A percentile compares a stretch with the other conserved stretches of the same genome.
These are phyloP conservation scores for Antitrichia curtipendula DNA, from an alignment of 225 moss, liverwort and hornwort species.

Conservation along the genomic window DNA sequence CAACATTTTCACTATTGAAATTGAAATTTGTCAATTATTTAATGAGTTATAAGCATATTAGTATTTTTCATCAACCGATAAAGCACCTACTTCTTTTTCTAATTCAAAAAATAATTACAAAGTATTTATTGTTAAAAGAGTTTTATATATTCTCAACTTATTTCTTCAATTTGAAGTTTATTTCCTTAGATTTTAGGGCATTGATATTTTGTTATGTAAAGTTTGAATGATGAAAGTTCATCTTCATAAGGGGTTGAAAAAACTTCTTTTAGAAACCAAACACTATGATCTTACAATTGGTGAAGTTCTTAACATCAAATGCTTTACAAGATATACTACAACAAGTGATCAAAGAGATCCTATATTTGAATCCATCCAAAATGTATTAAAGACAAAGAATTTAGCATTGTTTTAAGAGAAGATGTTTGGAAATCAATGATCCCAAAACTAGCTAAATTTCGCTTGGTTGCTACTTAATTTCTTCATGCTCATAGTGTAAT, in stretches of 20 bases:
- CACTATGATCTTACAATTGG: background rate
- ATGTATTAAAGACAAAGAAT: background rate
- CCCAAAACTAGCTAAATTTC: too few species aligned
- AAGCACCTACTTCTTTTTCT: too few species aligned
- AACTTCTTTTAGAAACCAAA: background rate
- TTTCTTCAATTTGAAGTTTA: background rate
- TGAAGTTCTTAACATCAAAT: background rate
- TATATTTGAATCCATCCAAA: fast-evolving
- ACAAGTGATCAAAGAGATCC: too few species aligned
- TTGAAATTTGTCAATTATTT: background rate
- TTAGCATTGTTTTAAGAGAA: background rate
- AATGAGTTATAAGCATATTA: background rate
- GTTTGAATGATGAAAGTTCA: background rate
- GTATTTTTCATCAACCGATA: fast-evolving
- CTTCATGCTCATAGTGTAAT: too few species aligned
- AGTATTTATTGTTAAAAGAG: background rate
- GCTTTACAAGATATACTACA: background rate
- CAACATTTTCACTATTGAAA: background rate
- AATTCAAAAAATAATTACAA: background rate
- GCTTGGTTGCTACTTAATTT: too few species aligned
- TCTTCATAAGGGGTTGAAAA: background rate
- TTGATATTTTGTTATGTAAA: fast-evolving
- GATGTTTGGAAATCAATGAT: too few species aligned
- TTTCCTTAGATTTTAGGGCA: background rate
- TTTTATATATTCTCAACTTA: too few species aligned